Conservation (phyloP, 495 filamentous ascomycete genomes). For the Aspergillus mulundensis region DNA sequence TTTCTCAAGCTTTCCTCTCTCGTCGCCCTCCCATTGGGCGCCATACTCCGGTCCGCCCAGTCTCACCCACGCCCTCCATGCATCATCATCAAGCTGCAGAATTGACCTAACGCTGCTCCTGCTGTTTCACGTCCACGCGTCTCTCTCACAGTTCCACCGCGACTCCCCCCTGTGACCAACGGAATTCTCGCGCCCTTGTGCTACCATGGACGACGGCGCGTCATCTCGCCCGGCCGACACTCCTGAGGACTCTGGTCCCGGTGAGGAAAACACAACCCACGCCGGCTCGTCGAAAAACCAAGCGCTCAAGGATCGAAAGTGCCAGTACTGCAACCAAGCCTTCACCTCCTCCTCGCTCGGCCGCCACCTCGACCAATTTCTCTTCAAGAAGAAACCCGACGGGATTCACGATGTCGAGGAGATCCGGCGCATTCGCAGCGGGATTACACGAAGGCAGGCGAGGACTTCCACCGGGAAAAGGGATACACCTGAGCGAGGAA, state of each 20-base stretch:
- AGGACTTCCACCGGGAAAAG: conserved; percentile 56
- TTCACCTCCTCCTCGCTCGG: conserved; percentile 94
- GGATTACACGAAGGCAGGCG: conserved; percentile 78
- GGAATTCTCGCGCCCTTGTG: conserved; percentile 17
- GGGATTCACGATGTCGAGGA: conserved; percentile 83
- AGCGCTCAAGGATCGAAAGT: conserved; percentile 71
- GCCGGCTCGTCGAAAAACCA: conserved; percentile 34
- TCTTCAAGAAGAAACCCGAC: conserved; percentile 84
- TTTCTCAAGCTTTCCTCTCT: not conserved
- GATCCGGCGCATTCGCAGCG: conserved; percentile 73
- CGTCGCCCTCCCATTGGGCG: not conserved
- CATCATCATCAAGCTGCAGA: conserved; percentile 22
- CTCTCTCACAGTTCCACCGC: conserved; percentile 5
- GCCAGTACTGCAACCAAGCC: conserved; percentile 76
- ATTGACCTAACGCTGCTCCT: conserved; percentile 9
- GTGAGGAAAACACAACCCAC: conserved; percentile 31
- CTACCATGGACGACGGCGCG: conserved; percentile 25
- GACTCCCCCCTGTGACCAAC: not conserved
- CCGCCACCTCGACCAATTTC: conserved; percentile 85
- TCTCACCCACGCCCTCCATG: conserved; percentile 2
- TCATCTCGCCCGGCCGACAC: conserved; percentile 26
- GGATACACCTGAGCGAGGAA: conserved; percentile 41
- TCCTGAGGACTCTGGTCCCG: conserved; percentile 50
- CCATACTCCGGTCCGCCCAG: not conserved
- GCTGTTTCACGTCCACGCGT: conserved; percentile 15